Percentiles rank a stretch among this genome's conserved stretches.
These are phyloP conservation scores for Boletus huronensis DNA, from an alignment of 768 basidiomycete species.

Conservation along the genomic window DNA sequence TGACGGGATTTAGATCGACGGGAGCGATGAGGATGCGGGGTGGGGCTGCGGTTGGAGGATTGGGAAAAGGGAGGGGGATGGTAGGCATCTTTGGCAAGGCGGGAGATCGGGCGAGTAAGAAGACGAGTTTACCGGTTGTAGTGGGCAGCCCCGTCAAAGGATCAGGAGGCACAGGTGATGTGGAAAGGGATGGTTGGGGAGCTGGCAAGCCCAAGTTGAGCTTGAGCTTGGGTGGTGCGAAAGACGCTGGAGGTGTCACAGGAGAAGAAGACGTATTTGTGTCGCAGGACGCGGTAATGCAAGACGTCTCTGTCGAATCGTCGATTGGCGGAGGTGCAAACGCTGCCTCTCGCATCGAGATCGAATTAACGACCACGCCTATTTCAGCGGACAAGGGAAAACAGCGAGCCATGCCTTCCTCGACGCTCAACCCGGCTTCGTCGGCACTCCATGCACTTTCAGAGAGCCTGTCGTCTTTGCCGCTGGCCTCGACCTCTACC, in stretches of 20 bases:
- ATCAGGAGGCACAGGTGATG: slow-evolving; percentile 6
- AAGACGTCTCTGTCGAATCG: slow-evolving; percentile 5
- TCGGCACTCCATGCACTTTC: slow-evolving; percentile 57
- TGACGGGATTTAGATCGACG: slow-evolving; percentile 7
- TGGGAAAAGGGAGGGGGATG: slow-evolving; percentile 8
- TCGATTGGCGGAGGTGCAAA: slow-evolving; percentile 1
- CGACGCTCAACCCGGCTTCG: slow-evolving; percentile 28
- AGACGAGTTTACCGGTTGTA: slow-evolving; percentile 43
- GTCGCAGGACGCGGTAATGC: slow-evolving; percentile 8
- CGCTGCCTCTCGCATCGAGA: background rate
- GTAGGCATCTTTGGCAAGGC: slow-evolving; percentile 23
- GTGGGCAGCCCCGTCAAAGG: slow-evolving; percentile 47
- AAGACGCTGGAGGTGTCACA: background rate
- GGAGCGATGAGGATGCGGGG: slow-evolving; percentile 1
- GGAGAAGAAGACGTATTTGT: slow-evolving; percentile 9
- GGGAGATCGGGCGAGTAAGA: slow-evolving; percentile 38
- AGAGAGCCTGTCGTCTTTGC: slow-evolving; percentile 54
- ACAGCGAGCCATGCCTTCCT: slow-evolving; percentile 15
- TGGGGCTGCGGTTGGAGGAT: background rate
- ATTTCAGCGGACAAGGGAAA: slow-evolving; percentile 22
- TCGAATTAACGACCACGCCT: slow-evolving; percentile 17
- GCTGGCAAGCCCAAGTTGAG: background rate
- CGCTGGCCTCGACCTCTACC: slow-evolving; percentile 39
- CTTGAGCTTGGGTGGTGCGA: background rate
- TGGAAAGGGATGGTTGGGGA: background rate